A percentile compares a stretch with the other conserved stretches of the same genome.
Conservation (phyloP, 2,329 filamentous ascomycete genomes). For the Apiospora hydei region DNA sequence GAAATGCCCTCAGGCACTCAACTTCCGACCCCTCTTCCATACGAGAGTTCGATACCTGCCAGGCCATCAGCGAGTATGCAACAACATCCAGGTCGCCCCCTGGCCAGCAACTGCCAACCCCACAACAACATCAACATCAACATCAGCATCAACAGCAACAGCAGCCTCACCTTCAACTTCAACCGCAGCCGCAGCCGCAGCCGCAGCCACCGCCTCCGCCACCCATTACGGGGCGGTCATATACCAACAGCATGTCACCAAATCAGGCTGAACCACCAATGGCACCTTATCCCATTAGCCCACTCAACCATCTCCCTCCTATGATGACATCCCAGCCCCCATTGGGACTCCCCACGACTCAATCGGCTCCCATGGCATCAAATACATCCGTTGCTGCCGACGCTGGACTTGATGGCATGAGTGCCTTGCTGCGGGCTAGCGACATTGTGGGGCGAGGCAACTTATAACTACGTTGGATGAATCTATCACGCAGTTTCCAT, state of each 20-base stretch:
- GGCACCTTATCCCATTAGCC: constrained; percentile 6
- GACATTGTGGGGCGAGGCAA: constrained; percentile 62
- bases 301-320: constrained; percentile 10
- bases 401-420: constrained; percentile 61
- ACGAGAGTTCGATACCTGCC: constrained; percentile 2
- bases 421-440: constrained; percentile 63
- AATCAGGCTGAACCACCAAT: background rate
- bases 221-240: background rate
- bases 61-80: constrained; percentile 17
- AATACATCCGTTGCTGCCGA: constrained; percentile 33
- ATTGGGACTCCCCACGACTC: background rate
- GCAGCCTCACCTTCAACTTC: too few relatives aligned
- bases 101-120: constrained; percentile 9
- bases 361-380: constrained; percentile 22
- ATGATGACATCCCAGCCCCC: background rate
- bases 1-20: constrained; percentile 26
- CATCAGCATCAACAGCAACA: background rate
- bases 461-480: constrained; percentile 5
- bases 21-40: background rate
- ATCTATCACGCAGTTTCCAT: background rate
- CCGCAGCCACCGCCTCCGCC: background rate
- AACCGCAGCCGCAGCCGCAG: background rate
- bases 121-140: background rate
- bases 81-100: constrained; percentile 25
- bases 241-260: constrained; percentile 12